Base-by-base conservation (phyloP, 164 flowering plant genomes). In the Kalanchoe fedtschenkoi region DNA sequence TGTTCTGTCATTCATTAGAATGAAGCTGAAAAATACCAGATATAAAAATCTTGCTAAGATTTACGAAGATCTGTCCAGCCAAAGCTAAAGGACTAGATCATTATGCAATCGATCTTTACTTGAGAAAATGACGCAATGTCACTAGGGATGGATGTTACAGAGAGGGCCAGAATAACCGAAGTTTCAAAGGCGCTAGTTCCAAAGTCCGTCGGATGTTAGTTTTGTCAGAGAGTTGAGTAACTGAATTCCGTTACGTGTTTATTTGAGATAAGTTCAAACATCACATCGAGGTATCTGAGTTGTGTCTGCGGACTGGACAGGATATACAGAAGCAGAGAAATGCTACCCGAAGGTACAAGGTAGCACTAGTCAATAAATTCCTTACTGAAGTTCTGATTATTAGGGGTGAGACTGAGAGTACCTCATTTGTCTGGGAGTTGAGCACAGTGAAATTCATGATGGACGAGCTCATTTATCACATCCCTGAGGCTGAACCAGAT, bases 401-500 rank as follows among this genome's bases (percentile, higher is more conserved):
- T 37, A 9, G 11, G 39, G 51, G 51, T 1, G 21, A 10, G 51
- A n/a, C 3, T 11, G 10, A 51, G 56, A 26, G 22, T 24, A 47
- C 29, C 55, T 47, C 55, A n/a, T 62, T n/a, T 26, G 35, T 16
- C 63, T 29, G 79, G 83, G 68, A 65, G 69, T 29, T 44, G 53
- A n/a, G 66, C 67, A 46, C 92, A 88, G 47, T 72, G 79, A 46
- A 84, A 76, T 4, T 78, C 80, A 35, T 81, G 77, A 21, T 17
- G 29, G 14, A 84, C 82, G 32, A 88, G 83, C 69, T 78, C 46
- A 61, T 78, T 81, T 58, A 88, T 64, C 4, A 81, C 92, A 70
- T 85, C 92, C 66, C 87, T 80, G 34, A 89, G 77, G 72, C 66
- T 83, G 70, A 70, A 58, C 44, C 84, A 89, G 24, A 89, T 86